Base-by-base conservation (phyloP, 2,329 filamentous ascomycete genomes). In the Scedosporium apiospermum region DNA sequence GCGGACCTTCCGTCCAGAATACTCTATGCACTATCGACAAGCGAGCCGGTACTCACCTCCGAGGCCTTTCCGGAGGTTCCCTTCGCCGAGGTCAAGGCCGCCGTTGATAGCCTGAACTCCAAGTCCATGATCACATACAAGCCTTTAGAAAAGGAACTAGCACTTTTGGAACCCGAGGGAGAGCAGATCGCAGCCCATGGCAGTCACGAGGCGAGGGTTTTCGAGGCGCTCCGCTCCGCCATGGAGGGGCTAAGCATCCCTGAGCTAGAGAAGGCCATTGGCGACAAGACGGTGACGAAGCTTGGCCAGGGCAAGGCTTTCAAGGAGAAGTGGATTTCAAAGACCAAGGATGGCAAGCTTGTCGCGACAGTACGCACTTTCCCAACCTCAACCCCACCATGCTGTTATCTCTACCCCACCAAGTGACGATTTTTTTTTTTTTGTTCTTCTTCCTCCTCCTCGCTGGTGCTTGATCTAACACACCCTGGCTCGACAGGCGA, bases 281-380 rank as follows among this genome's bases (percentile, higher is more conserved):
- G 89, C 63, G 86, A 89, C 74, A 90, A 90, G 74, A 86, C 79
- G 58, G 88, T 85, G 55, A 82, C 88, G 59, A 93, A 91, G 77
- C 80, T 97, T 65, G 95, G 95, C n/a, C 89, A 95, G 73, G 92
- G 92, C 69, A 96, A 95, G 78, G 93, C 93, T 41, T 96, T 98
- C 80, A 96, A 85, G 72, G 83, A 87, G 74, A 88, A 87, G 72
- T 89, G 86, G 87, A 88, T 89, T 65, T 73, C 76, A 12, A 88
- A 85, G 76, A 83, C 81, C 65, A 80, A 84, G 68, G 80, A 82
- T 26, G 81, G 82, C 65, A 80, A 80, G 71, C 73, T 85, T 61
- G 76, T 83, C 58, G 80, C 82, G 65, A 75, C 78, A 68, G 83
- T 83, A 68, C 69, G 78, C 72, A 10, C 59, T 27, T 18, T 26